phyloP scores from a whole-genome alignment of 148 eudicot species.

The Fagopyrum tataricum region DNA sequence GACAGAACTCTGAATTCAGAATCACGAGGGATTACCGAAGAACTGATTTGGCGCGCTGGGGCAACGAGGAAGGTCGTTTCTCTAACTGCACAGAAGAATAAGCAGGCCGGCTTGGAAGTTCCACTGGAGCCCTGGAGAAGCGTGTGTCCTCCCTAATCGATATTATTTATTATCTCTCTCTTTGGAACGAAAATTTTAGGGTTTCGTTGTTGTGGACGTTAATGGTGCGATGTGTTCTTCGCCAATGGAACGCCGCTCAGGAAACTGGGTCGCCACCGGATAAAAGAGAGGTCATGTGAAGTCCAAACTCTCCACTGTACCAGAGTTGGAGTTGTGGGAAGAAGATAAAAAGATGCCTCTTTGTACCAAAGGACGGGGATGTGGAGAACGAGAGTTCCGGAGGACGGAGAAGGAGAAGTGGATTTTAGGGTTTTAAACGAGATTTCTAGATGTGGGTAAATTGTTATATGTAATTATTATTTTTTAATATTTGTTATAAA shows the following conservation, averaged over 20 bases:
- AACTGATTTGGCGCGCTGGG: constrained; percentile 5
- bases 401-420: too few relatives aligned
- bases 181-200: not conserved
- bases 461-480: too few relatives aligned
- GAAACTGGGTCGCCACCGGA: not conserved
- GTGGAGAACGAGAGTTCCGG: too few relatives aligned
- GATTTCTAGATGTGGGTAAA: too few relatives aligned
- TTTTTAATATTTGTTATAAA: too few relatives aligned
- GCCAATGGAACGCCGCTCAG: not conserved
- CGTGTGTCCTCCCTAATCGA: constrained; percentile 13
- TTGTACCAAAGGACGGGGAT: too few relatives aligned
- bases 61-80: constrained; percentile 8
- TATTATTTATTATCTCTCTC: not conserved
- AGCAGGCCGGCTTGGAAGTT: not conserved
- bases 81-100: not conserved
- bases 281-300: too few relatives aligned
- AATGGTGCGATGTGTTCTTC: not conserved
- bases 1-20: not conserved
- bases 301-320: too few relatives aligned
- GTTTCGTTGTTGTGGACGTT: not conserved
- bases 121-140: constrained; percentile 11
- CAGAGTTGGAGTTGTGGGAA: too few relatives aligned
- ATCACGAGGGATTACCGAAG: not conserved
- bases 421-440: too few relatives aligned
- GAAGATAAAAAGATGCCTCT: too few relatives aligned